Evolutionary conservation across 495 filamentous ascomycete genomes (phyloP).

Genomic region (Hypoxylon crocopeplum): DNA sequence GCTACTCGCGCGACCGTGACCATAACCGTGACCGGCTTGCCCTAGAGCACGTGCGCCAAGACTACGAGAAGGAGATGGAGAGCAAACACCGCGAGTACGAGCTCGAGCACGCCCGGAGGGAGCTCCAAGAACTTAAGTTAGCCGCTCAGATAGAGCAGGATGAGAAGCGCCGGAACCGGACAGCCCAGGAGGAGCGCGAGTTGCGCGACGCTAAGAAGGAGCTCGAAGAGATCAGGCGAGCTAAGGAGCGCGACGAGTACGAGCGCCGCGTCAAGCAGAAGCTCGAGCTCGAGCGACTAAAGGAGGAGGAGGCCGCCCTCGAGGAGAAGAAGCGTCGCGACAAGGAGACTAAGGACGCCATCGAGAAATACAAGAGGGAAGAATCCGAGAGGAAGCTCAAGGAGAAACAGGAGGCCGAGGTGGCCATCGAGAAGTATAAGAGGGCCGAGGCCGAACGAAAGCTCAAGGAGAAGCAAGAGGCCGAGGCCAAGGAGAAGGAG

Average conservation of each 20-base stretch:
- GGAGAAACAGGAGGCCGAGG: conserved; percentile 55
- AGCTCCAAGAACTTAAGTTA: conserved; percentile 44
- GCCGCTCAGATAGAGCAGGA: conserved; percentile 45
- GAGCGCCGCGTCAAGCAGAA: conserved; percentile 58
- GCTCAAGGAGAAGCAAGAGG: conserved; percentile 51
- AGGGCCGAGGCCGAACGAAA: conserved; percentile 57
- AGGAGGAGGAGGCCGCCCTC: conserved; percentile 57
- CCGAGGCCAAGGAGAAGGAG: conserved; percentile 58
- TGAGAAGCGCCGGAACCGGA: conserved; percentile 54
- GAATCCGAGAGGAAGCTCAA: conserved; percentile 57
- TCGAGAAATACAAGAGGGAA: conserved; percentile 62
- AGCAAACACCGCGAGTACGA: conserved; percentile 42
- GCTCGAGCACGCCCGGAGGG: conserved; percentile 39
- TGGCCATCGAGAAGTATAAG: conserved; percentile 56
- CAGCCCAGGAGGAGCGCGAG: conserved; percentile 48
- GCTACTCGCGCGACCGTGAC: conserved; percentile 22
- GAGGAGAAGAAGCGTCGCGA: conserved; percentile 59
- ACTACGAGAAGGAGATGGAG: conserved; percentile 39
- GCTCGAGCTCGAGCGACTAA: conserved; percentile 63
- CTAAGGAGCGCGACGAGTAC: conserved; percentile 52
- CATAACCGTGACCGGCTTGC: conserved; percentile 24
- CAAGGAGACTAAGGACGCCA: conserved; percentile 62
- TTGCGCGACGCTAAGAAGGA: conserved; percentile 55
- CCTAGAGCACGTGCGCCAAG: conserved; percentile 31
- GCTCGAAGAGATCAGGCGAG: conserved; percentile 51